These are phyloP conservation scores for Aphanocladium album DNA, from an alignment of 2,329 filamentous ascomycete genomes.

Conservation along the genomic window DNA sequence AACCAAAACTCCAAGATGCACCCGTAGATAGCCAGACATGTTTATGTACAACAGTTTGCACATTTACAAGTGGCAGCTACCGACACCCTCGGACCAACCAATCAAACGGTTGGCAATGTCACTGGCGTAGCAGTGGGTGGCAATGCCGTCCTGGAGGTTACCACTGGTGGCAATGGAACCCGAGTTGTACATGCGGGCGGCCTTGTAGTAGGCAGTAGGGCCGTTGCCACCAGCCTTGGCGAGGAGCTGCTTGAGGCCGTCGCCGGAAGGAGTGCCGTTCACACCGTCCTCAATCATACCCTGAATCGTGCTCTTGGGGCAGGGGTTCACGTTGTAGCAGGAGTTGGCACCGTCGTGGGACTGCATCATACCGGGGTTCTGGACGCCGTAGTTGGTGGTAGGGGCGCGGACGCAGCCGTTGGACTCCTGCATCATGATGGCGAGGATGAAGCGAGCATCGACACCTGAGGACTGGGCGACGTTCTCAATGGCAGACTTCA, in stretches of 20 bases:
- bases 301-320: constrained; percentile 20
- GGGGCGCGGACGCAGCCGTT: constrained; percentile 38
- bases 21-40: neutral
- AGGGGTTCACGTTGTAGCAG: constrained; percentile 29
- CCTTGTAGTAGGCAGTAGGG: constrained; percentile 37
- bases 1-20: neutral
- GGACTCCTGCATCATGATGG: constrained; percentile 40
- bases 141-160: constrained; percentile 36
- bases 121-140: constrained; percentile 44
- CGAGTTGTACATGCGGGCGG: constrained; percentile 45
- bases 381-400: constrained; percentile 34
- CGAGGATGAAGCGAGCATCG: constrained; percentile 37
- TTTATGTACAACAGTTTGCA: neutral
- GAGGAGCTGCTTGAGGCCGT: constrained; percentile 37
- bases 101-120: constrained; percentile 36
- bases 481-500: constrained; percentile 28
- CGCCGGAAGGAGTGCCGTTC: constrained; percentile 34
- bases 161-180: constrained; percentile 31
- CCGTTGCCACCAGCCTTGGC: constrained; percentile 24
- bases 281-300: constrained; percentile 37
- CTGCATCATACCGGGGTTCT: constrained; percentile 40
- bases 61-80: constrained; percentile 3
- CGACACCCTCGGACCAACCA: constrained; percentile 7
- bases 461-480: constrained; percentile 25
- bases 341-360: constrained; percentile 28